Percentiles rank a stretch among this genome's conserved stretches.
These are phyloP conservation scores for Earliella scabrosa DNA, from an alignment of 1,284 basidiomycete genomes.

Conservation along the genomic window DNA sequence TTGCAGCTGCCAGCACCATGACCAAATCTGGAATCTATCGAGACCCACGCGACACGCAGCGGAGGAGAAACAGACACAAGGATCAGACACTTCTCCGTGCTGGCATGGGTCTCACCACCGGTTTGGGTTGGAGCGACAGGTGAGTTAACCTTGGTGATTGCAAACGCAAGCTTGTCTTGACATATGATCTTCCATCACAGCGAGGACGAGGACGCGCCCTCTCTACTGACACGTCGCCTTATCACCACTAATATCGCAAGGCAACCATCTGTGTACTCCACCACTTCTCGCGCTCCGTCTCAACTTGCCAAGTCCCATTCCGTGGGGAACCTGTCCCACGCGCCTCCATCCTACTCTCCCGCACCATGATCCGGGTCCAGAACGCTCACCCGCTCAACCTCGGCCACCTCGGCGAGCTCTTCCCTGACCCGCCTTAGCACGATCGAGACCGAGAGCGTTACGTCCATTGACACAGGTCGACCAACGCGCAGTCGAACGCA, in stretches of 20 bases:
- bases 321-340: constrained; percentile 14
- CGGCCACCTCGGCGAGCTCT: constrained; percentile 21
- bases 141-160: constrained; percentile 36
- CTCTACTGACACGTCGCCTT: constrained; percentile 68
- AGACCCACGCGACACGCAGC: constrained; percentile 68
- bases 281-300: constrained; percentile 22
- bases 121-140: constrained; percentile 85
- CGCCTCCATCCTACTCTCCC: constrained; percentile 15
- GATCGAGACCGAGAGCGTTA: constrained; percentile 17
- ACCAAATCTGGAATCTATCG: constrained; percentile 61
- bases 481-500: constrained; percentile 18
- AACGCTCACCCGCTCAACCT: constrained; percentile 23
- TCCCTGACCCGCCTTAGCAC: constrained; percentile 14
- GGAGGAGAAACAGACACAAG: constrained; percentile 66
- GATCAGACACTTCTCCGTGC: constrained; percentile 70
- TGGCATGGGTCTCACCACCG: constrained; percentile 80
- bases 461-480: constrained; percentile 4
- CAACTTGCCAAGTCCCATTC: constrained; percentile 22
- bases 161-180: no score
- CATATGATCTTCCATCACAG: constrained; percentile 38
- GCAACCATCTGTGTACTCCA: constrained; percentile 32
- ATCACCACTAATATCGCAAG: constrained; percentile 61
- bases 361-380: constrained; percentile 4
- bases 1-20: constrained; percentile 42
- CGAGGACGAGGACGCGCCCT: constrained; percentile 83